These are phyloP conservation scores for Elaeis guineensis DNA, from an alignment of 176 grass and related monocot species.

Conservation along the genomic window DNA sequence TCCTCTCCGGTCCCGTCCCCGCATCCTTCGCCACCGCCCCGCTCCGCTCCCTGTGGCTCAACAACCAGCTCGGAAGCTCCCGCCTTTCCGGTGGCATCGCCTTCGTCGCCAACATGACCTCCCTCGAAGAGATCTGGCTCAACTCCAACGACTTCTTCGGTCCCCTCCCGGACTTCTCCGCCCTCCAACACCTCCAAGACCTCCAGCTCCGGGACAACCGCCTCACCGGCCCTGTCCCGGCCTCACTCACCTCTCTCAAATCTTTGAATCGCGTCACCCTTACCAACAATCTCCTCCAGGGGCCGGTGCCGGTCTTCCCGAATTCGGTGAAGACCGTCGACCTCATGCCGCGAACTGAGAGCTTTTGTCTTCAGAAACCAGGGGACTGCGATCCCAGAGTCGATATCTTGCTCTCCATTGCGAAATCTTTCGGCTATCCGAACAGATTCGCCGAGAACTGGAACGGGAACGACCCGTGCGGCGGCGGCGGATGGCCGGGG, in stretches of 20 bases:
- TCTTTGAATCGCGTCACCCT: conserved; percentile 37
- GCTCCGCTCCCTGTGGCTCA: conserved; percentile 10
- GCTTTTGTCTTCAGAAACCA: conserved; percentile 36
- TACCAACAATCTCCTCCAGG: conserved; percentile 67
- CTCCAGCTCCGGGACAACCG: conserved; percentile 66
- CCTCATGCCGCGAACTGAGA: conserved; percentile 2
- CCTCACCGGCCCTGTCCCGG: conserved; percentile 51
- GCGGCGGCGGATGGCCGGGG: conserved; percentile 8
- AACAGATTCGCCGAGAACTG: conserved; percentile 26
- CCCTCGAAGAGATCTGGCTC: conserved; percentile 48
- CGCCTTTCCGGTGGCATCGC: conserved; percentile 14
- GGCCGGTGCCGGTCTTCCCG: conserved; percentile 33
- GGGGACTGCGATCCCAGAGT: conserved; percentile 60
- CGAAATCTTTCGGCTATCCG: conserved; percentile 58
- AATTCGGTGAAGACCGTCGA: not conserved
- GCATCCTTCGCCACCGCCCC: conserved; percentile 9
- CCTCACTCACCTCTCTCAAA: conserved; percentile 34
- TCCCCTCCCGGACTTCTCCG: conserved; percentile 54
- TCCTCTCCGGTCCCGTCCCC: not conserved
- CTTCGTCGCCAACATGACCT: conserved; percentile 45
- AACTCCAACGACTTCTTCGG: conserved; percentile 67
- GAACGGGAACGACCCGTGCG: conserved; percentile 63
- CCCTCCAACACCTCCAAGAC: conserved; percentile 26
- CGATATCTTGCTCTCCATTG: conserved; percentile 55
- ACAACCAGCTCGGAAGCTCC: conserved; percentile 8